These are phyloP conservation scores for Galeopsis tetrahit DNA, from an alignment of 257 asterid species.

Conservation along the genomic window DNA sequence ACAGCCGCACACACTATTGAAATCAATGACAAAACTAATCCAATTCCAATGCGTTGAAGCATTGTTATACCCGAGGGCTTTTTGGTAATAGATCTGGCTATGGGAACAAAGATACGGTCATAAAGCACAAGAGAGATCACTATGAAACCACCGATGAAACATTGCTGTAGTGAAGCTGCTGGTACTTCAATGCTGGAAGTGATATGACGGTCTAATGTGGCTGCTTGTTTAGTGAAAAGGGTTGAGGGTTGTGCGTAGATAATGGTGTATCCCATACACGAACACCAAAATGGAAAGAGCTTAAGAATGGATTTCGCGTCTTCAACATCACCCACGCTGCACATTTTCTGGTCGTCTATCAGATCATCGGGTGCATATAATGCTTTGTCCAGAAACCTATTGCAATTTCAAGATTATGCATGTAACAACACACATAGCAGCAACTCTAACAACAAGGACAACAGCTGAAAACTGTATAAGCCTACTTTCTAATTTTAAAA, in stretches of 20 bases:
- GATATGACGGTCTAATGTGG: slow-evolving; percentile 40
- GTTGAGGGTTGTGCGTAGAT: slow-evolving; percentile 43
- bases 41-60: slow-evolving; percentile 40
- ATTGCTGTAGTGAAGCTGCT: slow-evolving; percentile 46
- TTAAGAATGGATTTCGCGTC: slow-evolving; percentile 44
- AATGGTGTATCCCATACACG: slow-evolving; percentile 42
- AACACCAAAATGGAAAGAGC: slow-evolving; percentile 41
- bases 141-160: slow-evolving; percentile 26
- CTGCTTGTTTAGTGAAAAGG: slow-evolving; percentile 45
- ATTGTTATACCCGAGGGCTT: slow-evolving; percentile 45
- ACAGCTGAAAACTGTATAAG: too few relatives aligned
- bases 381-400: slow-evolving; percentile 44
- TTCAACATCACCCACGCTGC: slow-evolving; percentile 37
- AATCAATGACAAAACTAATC: slow-evolving; percentile 34
- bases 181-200: slow-evolving; percentile 35
- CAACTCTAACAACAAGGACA: too few relatives aligned
- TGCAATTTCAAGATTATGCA: not conserved
- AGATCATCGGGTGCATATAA: slow-evolving; percentile 30
- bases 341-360: slow-evolving; percentile 6
- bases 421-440: too few relatives aligned
- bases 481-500: too few relatives aligned
- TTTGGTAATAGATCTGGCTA: slow-evolving; percentile 37
- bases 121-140: slow-evolving; percentile 28
- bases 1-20: slow-evolving; percentile 39
- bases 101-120: slow-evolving; percentile 38